Evolutionary conservation across 352 stramenopile genomes (phyloP).

Genomic region (Peronospora tabacina): DNA sequence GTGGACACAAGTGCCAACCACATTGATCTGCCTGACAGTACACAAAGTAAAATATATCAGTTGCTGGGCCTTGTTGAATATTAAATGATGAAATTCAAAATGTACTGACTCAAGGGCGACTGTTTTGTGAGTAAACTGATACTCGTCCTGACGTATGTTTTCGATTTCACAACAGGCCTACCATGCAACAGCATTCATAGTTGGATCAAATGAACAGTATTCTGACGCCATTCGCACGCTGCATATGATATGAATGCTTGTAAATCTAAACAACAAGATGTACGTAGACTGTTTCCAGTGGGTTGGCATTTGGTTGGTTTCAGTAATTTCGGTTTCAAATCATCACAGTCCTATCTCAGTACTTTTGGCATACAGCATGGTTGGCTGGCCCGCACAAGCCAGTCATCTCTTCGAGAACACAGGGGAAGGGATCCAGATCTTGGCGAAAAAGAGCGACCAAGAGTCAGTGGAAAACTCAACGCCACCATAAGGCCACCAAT

Average conservation of each 20-base stretch:
- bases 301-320: neutral
- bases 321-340: neutral
- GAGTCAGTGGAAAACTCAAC: conserved; percentile 27
- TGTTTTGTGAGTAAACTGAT: too few species aligned
- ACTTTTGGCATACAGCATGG: neutral
- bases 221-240: neutral
- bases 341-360: neutral
- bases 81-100: neutral
- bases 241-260: neutral
- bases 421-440: conserved; percentile 32
- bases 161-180: neutral
- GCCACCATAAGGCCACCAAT: conserved; percentile 10
- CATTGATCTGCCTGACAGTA: too few species aligned
- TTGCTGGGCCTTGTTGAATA: too few species aligned
- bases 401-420: conserved; percentile 28
- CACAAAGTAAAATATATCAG: too few species aligned
- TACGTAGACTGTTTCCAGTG: neutral
- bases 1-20: too few species aligned
- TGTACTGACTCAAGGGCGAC: neutral
- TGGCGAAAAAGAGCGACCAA: conserved; percentile 22
- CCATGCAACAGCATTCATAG: neutral
- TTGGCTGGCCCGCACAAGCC: conserved; percentile 5
- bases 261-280: neutral
- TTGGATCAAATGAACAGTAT: neutral
- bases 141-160: neutral